A percentile compares a stretch with the other conserved stretches of the same genome.
Conservation (phyloP, 345 rosid species). For the Aquilaria malaccensis region DNA sequence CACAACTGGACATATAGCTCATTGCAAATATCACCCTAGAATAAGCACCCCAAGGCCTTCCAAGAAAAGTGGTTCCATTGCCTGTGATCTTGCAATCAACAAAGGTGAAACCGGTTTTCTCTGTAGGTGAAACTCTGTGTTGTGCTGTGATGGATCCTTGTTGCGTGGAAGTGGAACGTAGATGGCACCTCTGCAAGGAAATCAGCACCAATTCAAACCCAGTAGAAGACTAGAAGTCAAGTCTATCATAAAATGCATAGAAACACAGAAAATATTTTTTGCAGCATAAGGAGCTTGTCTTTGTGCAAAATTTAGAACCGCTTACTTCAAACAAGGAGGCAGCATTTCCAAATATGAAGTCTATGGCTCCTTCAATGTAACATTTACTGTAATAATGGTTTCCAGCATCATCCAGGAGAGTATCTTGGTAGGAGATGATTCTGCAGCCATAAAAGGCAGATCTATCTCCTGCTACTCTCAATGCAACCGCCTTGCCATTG, state of each 20-base stretch:
- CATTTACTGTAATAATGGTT: constrained; percentile 52
- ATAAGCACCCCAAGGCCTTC: constrained; percentile 70
- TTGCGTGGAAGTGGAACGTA: constrained; percentile 36
- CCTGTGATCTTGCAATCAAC: constrained; percentile 57
- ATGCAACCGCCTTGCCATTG: constrained; percentile 41
- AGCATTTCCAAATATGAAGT: constrained; percentile 58
- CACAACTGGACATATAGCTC: constrained; percentile 35
- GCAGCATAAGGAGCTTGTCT: background rate
- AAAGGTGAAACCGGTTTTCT: constrained; percentile 53
- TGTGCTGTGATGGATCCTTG: constrained; percentile 61
- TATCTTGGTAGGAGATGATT: constrained; percentile 54
- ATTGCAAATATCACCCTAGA: constrained; percentile 58
- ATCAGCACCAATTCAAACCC: background rate
- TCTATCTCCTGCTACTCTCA: constrained; percentile 48
- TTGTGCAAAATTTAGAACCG: background rate
- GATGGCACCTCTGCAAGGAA: constrained; percentile 40
- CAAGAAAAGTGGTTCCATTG: constrained; percentile 30
- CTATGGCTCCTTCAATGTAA: constrained; percentile 66
- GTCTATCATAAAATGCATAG: background rate
- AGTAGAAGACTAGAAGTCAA: no score
- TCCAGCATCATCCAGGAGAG: constrained; percentile 60
- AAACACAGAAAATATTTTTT: background rate
- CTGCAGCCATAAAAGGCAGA: constrained; percentile 50
- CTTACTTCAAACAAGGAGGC: constrained; percentile 52
- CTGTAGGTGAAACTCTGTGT: constrained; percentile 27